Evolutionary conservation across 2,329 filamentous ascomycete species (phyloP), one percentile per base, ranked within the genome.

Genomic region (Trichoderma sp.): DNA sequence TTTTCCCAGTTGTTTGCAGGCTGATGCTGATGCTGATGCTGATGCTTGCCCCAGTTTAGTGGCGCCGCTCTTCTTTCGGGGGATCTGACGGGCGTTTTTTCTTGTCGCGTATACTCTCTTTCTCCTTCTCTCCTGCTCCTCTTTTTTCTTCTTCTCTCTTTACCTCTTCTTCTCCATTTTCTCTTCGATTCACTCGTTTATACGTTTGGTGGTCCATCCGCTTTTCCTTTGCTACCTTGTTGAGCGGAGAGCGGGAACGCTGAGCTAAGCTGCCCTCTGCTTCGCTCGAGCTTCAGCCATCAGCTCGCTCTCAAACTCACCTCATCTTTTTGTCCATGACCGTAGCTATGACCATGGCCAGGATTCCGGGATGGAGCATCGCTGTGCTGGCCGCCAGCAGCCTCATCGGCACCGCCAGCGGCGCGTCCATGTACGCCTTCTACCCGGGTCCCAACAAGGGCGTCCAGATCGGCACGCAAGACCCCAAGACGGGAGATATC

Each of bases 381-480:
- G 63, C 63, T 4, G 52, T 12, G 63, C 39, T 65, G 63, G 52
- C 37, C 8, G 37, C 52, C 59, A 27, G 63, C 9, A 63, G 34
- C 63, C 37, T 65, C 15, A 35, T 65, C 29, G 25, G 37, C 63
- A 57, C 35, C 4, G 63, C 37, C 63, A 65, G 63, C 52, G 39
- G 37, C 13, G 19, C 52, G 9, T 35, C 63, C 27, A 27, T 65
- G 29, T 65, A 48, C 13, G 63, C 63, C 19, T 65, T 65, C 19
- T 65, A 65, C 32, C 22, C 63, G 17, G 59, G 59, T 5, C 15
- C 59, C 13, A 2, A 57, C 5, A 35, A 35, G 35, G 63, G 63
- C 27, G 63, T 48, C 5, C 63, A 65, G 37, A 15, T 65, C 22
- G 63, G 63, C 50, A 65, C 35, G 63, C 63, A 57, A 35, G 63